Conservation (phyloP, 2,329 filamentous ascomycete genomes). For the Coniochaeta sp. region DNA sequence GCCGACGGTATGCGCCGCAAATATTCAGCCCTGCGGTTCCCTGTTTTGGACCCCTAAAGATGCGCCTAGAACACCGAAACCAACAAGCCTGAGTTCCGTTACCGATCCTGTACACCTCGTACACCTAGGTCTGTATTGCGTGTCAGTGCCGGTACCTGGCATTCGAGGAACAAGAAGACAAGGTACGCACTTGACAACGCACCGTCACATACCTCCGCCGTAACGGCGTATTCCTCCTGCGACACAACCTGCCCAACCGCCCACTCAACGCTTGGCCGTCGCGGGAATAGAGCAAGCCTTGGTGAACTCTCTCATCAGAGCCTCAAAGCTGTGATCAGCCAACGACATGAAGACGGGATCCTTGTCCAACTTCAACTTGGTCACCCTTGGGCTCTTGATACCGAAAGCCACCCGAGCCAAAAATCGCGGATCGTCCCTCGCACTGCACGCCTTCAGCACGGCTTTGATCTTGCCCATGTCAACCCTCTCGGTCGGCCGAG, state of each 20-base stretch:
- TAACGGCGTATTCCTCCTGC: too few species aligned
- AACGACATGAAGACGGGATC: conserved; percentile 42
- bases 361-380: conserved; percentile 38
- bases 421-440: conserved; percentile 51
- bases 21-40: background rate
- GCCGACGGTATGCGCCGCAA: background rate
- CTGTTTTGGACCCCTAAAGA: too few species aligned
- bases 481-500: conserved; percentile 28
- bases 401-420: conserved; percentile 55
- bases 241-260: too few species aligned
- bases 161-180: too few species aligned
- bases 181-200: too few species aligned
- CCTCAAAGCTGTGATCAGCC: conserved; percentile 43
- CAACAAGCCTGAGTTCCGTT: too few species aligned
- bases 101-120: too few species aligned
- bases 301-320: conserved; percentile 1
- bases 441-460: conserved; percentile 35
- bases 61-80: too few species aligned
- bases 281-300: background rate
- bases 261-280: too few species aligned
- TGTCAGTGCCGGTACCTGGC: too few species aligned
- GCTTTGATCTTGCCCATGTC: conserved; percentile 30
- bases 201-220: too few species aligned
- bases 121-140: too few species aligned
- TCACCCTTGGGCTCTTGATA: conserved; percentile 50